These are phyloP conservation scores for Globisporangium okanoganense DNA, from an alignment of 352 stramenopile genomes.

Conservation along the genomic window DNA sequence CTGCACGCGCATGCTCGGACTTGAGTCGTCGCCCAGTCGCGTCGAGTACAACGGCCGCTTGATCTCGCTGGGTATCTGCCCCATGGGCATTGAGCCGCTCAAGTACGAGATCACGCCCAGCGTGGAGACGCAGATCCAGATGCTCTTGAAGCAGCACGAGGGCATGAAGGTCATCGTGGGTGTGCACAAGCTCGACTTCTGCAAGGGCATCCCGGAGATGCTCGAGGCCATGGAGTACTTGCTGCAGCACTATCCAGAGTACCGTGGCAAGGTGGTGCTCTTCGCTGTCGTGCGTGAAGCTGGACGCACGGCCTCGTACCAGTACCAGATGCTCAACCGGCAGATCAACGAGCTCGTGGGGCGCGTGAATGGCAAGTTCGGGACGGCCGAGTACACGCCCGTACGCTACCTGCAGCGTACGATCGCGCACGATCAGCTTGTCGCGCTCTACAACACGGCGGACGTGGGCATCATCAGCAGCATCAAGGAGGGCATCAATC, in stretches of 20 bases:
- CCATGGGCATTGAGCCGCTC: slow-evolving; percentile 86
- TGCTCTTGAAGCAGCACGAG: slow-evolving; percentile 51
- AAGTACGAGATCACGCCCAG: slow-evolving; percentile 74
- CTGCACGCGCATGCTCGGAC: slow-evolving; percentile 82
- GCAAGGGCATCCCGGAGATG: slow-evolving; percentile 88
- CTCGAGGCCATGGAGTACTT: slow-evolving; percentile 88
- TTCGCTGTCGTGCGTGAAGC: slow-evolving; percentile 90
- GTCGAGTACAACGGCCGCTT: slow-evolving; percentile 86
- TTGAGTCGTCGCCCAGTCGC: slow-evolving; percentile 82
- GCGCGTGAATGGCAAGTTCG: slow-evolving; percentile 84
- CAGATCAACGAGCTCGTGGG: slow-evolving; percentile 90
- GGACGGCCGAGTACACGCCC: slow-evolving; percentile 85
- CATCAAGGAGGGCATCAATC: slow-evolving; percentile 89
- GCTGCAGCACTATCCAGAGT: slow-evolving; percentile 86
- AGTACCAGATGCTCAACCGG: slow-evolving; percentile 81
- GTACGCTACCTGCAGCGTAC: slow-evolving; percentile 87
- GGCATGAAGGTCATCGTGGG: slow-evolving; percentile 76
- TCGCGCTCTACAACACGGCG: slow-evolving; percentile 86
- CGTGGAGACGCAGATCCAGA: slow-evolving; percentile 47
- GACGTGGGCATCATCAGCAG: slow-evolving; percentile 88
- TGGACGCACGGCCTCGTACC: slow-evolving; percentile 54
- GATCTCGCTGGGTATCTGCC: slow-evolving; percentile 85
- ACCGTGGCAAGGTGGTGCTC: slow-evolving; percentile 92
- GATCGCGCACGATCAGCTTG: slow-evolving; percentile 84
- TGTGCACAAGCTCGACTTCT: slow-evolving; percentile 78